Base-by-base conservation (phyloP, 805 yeast genomes). In the Jamesozyma lodderae region DNA sequence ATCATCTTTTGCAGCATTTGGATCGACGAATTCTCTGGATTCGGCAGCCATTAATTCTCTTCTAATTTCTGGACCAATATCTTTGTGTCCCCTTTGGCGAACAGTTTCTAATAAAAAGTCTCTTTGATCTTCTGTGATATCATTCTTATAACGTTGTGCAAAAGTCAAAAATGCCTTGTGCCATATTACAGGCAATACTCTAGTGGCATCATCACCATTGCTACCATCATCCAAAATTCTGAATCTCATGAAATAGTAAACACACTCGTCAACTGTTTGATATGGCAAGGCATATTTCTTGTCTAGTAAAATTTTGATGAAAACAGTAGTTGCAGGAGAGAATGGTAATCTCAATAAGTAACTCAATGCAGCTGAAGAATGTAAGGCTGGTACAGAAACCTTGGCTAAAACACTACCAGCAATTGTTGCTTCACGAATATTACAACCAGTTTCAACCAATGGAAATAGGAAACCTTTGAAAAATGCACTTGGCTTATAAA, bases 61-160 rank as follows among this genome's bases (percentile, higher is more conserved):
- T 65, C 97, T 76, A 37, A 90, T 86, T 59, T 90, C 98, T 3
- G 95, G 94, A 2, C 96, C 88, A 42, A 92, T 83, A 20, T 79
- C 82, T 43, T 70, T 81, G 57, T 92, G 99, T 36, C 79, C 80
- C 63, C 95, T 81, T 57, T 81, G 88, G 64, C 95, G 80, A 15
- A 87, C 75, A 4, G 95, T 88, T 52, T 90, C 96, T 57, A 92
- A 65, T 43, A 92, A 67, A 62, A 90, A 86, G 52, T 92, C 98
- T 59, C 96, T 75, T 69, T 92, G 99, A 59, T 92, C 99, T 52
- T 86, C 95, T n/a, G 98, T 92, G 42, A 92, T 85, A 68, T 92
- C 98, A 57, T 92, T 90, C 62, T 90, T 92, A 60, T 92, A 92
- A 47, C 96, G 73, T 66, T 88, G 96, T 25, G 96, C 95, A 67